These are phyloP conservation scores for Monosporascus sp. DNA, from an alignment of 2,329 filamentous ascomycete species.

Conservation along the genomic window DNA sequence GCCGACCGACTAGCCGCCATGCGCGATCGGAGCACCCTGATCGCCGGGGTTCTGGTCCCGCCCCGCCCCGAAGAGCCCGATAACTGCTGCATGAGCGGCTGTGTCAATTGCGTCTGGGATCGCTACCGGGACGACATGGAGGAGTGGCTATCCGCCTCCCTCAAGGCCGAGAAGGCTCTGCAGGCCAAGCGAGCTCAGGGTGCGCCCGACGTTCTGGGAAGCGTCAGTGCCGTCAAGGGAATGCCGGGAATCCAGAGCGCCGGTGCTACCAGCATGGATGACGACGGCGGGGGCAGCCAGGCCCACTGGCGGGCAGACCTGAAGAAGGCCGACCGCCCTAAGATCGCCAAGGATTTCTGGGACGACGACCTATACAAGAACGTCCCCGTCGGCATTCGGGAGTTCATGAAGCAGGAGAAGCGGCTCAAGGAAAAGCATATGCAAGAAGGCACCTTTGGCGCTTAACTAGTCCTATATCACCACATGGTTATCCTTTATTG, in stretches of 20 bases:
- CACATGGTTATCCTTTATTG: too few relatives aligned
- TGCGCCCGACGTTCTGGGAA: slow-evolving; percentile 4
- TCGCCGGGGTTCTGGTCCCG: slow-evolving; percentile 79
- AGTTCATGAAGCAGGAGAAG: slow-evolving; percentile 98
- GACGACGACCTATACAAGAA: slow-evolving; percentile 68
- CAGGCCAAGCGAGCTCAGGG: slow-evolving; percentile 28
- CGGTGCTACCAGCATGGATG: slow-evolving; percentile 61
- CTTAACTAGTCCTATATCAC: slow-evolving; percentile 17
- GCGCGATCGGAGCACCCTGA: slow-evolving; percentile 52
- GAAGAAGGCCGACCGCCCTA: slow-evolving; percentile 31
- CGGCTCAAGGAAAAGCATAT: slow-evolving; percentile 71
- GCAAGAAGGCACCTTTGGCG: slow-evolving; percentile 46
- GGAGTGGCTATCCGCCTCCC: slow-evolving; percentile 68
- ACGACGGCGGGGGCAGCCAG: slow-evolving; percentile 73
- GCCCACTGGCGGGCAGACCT: slow-evolving; percentile 52
- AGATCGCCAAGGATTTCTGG: slow-evolving; percentile 48
- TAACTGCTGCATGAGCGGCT: slow-evolving; percentile 99
- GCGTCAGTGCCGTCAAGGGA: slow-evolving; percentile 7
- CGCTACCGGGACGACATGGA: slow-evolving; percentile 87
- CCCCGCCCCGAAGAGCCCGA: slow-evolving; percentile 85
- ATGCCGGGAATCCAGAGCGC: slow-evolving; percentile 15
- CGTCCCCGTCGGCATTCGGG: slow-evolving; percentile 86
- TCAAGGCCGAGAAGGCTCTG: slow-evolving; percentile 56
- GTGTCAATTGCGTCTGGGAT: slow-evolving; percentile 97
- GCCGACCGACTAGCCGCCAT: slow-evolving; percentile 55